Evolutionary conservation across 768 basidiomycete genomes (phyloP), one percentile per base, ranked within the genome.

Genomic region (Russula dissimulans): DNA sequence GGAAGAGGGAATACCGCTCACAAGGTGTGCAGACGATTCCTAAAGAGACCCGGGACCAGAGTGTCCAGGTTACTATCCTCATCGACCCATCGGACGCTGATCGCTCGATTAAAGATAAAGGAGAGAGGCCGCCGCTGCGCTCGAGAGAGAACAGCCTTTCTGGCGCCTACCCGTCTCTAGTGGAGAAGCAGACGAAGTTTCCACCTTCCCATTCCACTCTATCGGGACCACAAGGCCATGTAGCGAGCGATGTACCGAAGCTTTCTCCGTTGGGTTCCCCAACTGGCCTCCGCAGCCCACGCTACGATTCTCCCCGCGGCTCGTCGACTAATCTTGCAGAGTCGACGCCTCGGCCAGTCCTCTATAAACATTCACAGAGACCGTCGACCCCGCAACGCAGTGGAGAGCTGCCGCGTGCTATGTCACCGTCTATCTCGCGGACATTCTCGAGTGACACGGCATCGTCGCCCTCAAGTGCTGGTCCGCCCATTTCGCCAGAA

Each of bases 1-100:
- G 22, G 22, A 79, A 74, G 71, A 82, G 78, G 67, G 75, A 77
- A 68, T 90, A 91, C 66, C 79, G 77, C 55, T 78, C 80, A 42
- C 76, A 82, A 63, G 89, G 85, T 60, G 81, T 89, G 59, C 91
- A 93, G 74, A 91, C 89, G 54, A 72, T 77, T 60, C 70, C 75
- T 43, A 77, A 75, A 53, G 81, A 83, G 67, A 79, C 76, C 66
- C 76, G 77, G 55, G 77, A 75, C 66, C 77, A 81, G 69, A 78
- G 77, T 46, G 77, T 88, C 59, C 89, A 91, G 76, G 84, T 81
- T 52, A 71, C 74, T 48, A 57, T 66, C 8, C 60, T 64, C 54
- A 55, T 56, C 36, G 55, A 63, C 29, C 52, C 61, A 26, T n/a
- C 47, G 49, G 62, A 59, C 66, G 53, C 59, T 61, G 46, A 64